Evolutionary conservation across 306 rosid genomes (phyloP), one percentile per base, ranked within the genome.

Genomic region (Dalbergia cochinchinensis): DNA sequence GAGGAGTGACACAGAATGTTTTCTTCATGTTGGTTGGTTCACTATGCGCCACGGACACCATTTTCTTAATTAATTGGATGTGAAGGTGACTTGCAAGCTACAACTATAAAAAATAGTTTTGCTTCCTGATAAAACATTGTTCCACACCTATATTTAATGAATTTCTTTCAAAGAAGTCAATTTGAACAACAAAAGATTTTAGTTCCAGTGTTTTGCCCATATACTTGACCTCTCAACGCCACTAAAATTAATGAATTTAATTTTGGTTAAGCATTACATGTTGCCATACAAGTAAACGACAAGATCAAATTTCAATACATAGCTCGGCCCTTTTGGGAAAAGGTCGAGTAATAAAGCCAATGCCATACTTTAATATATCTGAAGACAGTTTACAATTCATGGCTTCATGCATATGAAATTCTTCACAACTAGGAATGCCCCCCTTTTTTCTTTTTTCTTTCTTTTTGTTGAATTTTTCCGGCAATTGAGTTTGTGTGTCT

Each of bases 401-500:
- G 65, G 58, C 6, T 71, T 48, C 7, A 61, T 37, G 73, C 66
- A 20, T 4, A 44, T 63, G 11, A 9, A 37, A 48, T 76, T 20
- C 73, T 35, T 51, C 10, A 31, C 15, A 41, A 22, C 53, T 65
- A 19, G 14, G 55, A 37, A 48, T 14, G 48, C 10, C 65, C 53
- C 13, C 0, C 47, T 8, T 42, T 41, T 42, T 42, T 0, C n/a
- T 13, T 76, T 48, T 48, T 14, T 47, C 6, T 16, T 45, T n/a
- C n/a, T 18, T 60, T 50, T 14, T 41, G 22, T 39, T 72, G 16
- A n/a, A 48, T 71, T 20, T 31, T 48, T 48, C 31, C 61, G 76
- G 70, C 68, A 35, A 58, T 67, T 67, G 74, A 16, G 85, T 51
- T 66, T 35, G 6, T 5, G 4, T 73, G 78, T 79, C 79, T 55